phyloP scores from a whole-genome alignment of 805 yeast species.

The Ogataea nakhonphanomensis region DNA sequence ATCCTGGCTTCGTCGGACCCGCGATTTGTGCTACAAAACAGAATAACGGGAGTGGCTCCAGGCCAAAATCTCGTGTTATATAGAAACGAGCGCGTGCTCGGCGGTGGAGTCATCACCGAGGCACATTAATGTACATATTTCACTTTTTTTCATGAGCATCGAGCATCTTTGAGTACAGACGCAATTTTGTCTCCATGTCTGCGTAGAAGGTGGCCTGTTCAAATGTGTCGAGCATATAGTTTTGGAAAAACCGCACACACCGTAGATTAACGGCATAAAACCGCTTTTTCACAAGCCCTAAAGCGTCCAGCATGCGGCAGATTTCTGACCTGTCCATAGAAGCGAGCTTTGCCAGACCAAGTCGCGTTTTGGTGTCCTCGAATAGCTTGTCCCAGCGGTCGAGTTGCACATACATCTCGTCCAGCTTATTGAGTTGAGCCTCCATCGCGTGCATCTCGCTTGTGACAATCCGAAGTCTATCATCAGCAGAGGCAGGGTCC shows the following conservation, averaged over 20 bases:
- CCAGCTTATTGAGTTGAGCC: constrained; percentile 7
- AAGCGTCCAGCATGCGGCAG: constrained; percentile 9
- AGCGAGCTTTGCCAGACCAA: constrained; percentile 5
- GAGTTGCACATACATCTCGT: constrained; percentile 10
- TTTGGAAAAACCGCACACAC: constrained; percentile 18
- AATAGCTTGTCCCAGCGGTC: constrained; percentile 9
- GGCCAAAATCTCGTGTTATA: constrained; percentile 86
- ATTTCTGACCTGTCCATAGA: constrained; percentile 4
- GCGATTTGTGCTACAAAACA: constrained; percentile 38
- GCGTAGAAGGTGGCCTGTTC: constrained; percentile 18
- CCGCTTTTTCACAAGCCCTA: constrained; percentile 2
- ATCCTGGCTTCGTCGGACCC: constrained; percentile 12
- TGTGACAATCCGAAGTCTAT: constrained; percentile 14
- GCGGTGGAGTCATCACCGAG: constrained; percentile 46
- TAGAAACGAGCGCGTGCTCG: constrained; percentile 61
- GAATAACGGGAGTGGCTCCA: constrained; percentile 75
- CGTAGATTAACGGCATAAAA: constrained; percentile 17
- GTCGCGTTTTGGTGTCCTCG: constrained; percentile 9
- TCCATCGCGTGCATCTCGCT: constrained; percentile 12
- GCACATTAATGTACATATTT: constrained; percentile 5
- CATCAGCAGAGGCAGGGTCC: constrained; percentile 8
- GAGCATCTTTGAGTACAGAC: not conserved
- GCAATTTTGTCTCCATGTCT: constrained; percentile 9
- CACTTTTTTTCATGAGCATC: not conserved
- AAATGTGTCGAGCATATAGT: constrained; percentile 16